These are phyloP conservation scores for Penicillium nordicum DNA, from an alignment of 2,329 filamentous ascomycete genomes.

Conservation along the genomic window DNA sequence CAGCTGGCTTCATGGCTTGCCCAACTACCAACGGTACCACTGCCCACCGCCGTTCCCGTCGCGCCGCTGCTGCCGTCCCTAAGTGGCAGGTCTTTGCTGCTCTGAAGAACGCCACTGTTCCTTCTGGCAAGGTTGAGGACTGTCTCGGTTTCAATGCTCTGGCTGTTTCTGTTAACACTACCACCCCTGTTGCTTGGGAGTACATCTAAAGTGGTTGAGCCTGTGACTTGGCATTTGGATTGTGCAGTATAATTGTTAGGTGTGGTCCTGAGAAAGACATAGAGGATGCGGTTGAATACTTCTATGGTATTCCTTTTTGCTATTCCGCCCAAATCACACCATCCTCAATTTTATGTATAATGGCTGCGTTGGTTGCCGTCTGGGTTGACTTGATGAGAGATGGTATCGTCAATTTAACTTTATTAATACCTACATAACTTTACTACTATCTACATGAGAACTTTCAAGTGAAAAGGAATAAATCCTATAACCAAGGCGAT, in stretches of 20 bases:
- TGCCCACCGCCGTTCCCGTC: constrained; percentile 4
- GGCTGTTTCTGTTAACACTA: constrained; percentile 24
- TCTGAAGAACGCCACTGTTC: constrained; percentile 37
- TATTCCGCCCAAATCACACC: not conserved
- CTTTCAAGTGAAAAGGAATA: no score
- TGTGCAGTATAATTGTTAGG: not conserved
- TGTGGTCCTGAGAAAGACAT: not conserved
- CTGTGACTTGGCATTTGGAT: not conserved
- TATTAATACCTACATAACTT: not conserved
- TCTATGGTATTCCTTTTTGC: not conserved
- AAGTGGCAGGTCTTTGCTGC: constrained; percentile 42
- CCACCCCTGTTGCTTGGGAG: constrained; percentile 35
- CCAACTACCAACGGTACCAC: constrained; percentile 23
- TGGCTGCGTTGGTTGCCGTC: not conserved
- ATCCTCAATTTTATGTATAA: not conserved
- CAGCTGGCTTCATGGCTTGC: constrained; percentile 44
- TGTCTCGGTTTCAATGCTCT: constrained; percentile 40
- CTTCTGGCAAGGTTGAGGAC: constrained; percentile 35
- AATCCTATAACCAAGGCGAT: no score
- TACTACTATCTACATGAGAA: not conserved
- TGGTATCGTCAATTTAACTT: no score
- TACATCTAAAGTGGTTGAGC: constrained; percentile 30
- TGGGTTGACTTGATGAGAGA: no score
- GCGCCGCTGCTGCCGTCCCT: constrained; percentile 10
- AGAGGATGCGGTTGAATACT: not conserved